Percentiles rank a stretch among this genome's conserved stretches.
These are phyloP conservation scores for Glycine soja DNA, from an alignment of 306 rosid genomes.

Conservation along the genomic window DNA sequence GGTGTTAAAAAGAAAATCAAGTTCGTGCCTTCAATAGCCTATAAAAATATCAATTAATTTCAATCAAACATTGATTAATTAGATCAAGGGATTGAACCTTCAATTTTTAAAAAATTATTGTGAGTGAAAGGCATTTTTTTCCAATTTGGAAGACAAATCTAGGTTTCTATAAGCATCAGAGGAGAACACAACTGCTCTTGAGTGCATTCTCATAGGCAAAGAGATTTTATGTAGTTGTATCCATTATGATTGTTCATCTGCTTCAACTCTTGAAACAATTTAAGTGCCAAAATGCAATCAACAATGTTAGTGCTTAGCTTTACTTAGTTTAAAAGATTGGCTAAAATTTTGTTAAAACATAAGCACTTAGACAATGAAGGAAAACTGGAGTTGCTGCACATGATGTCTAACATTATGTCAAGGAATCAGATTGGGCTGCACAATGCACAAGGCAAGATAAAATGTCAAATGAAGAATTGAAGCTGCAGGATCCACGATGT, in stretches of 20 bases:
- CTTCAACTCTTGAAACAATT: constrained; percentile 75
- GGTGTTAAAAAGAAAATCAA: neutral
- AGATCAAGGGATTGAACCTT: constrained; percentile 61
- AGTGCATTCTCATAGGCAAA: constrained; percentile 57
- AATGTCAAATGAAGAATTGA: no score
- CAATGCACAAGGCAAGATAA: no score
- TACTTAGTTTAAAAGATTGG: no score
- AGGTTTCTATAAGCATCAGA: constrained; percentile 72
- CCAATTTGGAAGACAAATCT: constrained; percentile 68
- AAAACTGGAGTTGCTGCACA: no score
- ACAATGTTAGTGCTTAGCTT: no score
- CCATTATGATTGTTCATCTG: constrained; percentile 61
- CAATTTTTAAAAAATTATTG: constrained; percentile 51
- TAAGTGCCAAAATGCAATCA: constrained; percentile 84
- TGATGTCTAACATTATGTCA: no score
- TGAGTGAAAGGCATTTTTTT: constrained; percentile 55
- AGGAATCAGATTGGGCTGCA: no score
- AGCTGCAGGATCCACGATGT: no score
- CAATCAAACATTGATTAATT: constrained; percentile 23
- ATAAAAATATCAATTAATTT: constrained; percentile 33
- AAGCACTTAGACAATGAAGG: no score
- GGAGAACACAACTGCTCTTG: constrained; percentile 61
- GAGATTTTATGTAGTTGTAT: constrained; percentile 65
- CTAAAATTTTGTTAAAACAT: no score
- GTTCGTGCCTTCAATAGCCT: neutral